Evolutionary conservation across 495 filamentous ascomycete species (phyloP).

Genomic region (Tuber borchii): DNA sequence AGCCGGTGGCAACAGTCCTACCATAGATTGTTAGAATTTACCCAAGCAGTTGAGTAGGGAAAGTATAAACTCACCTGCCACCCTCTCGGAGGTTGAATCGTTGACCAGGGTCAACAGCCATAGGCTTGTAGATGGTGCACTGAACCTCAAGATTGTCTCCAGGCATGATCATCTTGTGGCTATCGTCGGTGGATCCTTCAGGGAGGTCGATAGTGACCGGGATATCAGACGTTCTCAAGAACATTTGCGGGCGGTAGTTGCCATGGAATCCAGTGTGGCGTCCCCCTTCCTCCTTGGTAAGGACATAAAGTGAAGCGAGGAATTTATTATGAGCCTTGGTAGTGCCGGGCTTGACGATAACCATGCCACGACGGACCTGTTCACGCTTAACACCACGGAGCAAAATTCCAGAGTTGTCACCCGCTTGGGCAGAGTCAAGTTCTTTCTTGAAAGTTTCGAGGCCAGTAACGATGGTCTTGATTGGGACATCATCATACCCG

Average conservation of each 20-base stretch:
- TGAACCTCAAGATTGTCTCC: slow-evolving; percentile 98
- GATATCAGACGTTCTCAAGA: slow-evolving; percentile 90
- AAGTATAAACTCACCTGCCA: slow-evolving; percentile 50
- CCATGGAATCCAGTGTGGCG: slow-evolving; percentile 85
- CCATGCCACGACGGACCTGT: slow-evolving; percentile 90
- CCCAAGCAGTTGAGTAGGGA: neutral
- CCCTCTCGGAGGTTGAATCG: slow-evolving; percentile 96
- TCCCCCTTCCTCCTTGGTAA: slow-evolving; percentile 95
- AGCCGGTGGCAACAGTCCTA: slow-evolving; percentile 77
- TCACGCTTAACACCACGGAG: slow-evolving; percentile 92
- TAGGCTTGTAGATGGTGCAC: slow-evolving; percentile 67
- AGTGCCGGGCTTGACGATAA: slow-evolving; percentile 69
- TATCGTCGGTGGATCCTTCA: slow-evolving; percentile 61
- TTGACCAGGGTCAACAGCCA: slow-evolving; percentile 81
- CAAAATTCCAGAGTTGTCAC: slow-evolving; percentile 96
- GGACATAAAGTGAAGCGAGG: slow-evolving; percentile 88
- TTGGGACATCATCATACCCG: slow-evolving; percentile 65
- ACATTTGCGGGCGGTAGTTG: slow-evolving; percentile 95
- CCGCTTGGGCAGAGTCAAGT: slow-evolving; percentile 84
- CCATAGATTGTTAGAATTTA: slow-evolving; percentile 9
- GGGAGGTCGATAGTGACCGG: slow-evolving; percentile 73
- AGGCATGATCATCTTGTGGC: slow-evolving; percentile 77
- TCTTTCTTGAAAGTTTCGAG: slow-evolving; percentile 99
- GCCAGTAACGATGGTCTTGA: slow-evolving; percentile 98
- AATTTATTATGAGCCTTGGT: slow-evolving; percentile 80